Conservation (phyloP, 169 alveolate genomes). For the Plasmodium adleri region DNA sequence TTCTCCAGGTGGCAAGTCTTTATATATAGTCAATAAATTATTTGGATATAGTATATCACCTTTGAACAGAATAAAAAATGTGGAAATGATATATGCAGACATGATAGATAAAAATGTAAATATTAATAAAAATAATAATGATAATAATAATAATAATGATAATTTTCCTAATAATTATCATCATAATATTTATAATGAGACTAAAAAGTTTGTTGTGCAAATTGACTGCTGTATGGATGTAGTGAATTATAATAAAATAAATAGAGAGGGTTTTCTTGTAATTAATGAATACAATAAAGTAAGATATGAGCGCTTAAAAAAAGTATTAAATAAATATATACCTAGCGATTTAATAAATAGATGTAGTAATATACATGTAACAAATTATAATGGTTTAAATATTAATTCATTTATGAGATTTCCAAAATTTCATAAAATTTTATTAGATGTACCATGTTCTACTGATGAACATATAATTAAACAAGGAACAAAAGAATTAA, state of each 20-base stretch:
- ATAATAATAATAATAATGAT: not conserved
- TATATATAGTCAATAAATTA: conserved; percentile 80
- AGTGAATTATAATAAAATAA: conserved; percentile 32
- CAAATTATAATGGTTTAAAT: conserved; percentile 78
- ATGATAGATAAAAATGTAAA: no score
- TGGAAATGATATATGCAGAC: not conserved
- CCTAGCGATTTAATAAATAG: conserved; percentile 77
- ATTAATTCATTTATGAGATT: conserved; percentile 74
- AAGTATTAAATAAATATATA: conserved; percentile 73
- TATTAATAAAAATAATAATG: not conserved
- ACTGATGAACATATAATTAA: conserved; percentile 81
- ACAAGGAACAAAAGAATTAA: conserved; percentile 29
- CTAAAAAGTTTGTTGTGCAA: not conserved
- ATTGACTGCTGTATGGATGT: conserved; percentile 48
- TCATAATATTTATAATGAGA: no score
- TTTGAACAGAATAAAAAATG: conserved; percentile 73
- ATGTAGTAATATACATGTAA: conserved; percentile 74
- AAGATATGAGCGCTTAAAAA: conserved; percentile 78
- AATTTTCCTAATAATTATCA: no score
- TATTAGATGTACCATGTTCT: conserved; percentile 88
- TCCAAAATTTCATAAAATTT: conserved; percentile 81
- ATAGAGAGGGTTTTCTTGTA: conserved; percentile 67
- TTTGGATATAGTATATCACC: conserved; percentile 47
- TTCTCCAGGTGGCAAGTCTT: conserved; percentile 91
- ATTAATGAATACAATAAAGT: conserved; percentile 80